phyloP scores from a whole-genome alignment of 139 green algal species.

The Chlorella sp. region DNA sequence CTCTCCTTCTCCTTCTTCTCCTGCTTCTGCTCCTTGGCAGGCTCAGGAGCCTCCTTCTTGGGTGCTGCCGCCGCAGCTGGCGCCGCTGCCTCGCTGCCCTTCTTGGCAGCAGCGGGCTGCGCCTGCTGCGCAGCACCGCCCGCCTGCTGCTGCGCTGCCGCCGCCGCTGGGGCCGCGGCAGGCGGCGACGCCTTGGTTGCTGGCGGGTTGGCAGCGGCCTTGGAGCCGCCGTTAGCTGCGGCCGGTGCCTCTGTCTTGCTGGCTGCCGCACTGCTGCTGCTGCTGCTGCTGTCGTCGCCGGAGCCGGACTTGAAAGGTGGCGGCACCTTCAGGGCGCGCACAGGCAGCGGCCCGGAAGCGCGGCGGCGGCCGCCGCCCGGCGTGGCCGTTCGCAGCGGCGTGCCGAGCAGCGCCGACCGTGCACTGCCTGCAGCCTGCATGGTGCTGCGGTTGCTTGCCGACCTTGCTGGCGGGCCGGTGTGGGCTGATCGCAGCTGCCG shows the following conservation, averaged over 20 bases:
- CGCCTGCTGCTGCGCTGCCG: background rate
- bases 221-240: background rate
- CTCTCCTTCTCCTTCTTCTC: too few species aligned
- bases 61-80: background rate
- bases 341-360: background rate
- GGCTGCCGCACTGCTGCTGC: background rate
- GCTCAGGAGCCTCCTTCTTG: background rate
- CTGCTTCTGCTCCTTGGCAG: too few species aligned
- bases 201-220: background rate
- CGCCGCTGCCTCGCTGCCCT: background rate
- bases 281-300: background rate
- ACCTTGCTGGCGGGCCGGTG: too few species aligned
- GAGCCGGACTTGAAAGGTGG: constrained; percentile 9
- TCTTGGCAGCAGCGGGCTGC: background rate
- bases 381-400: background rate
- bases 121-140: too few species aligned
- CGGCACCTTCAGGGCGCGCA: constrained; percentile 9
- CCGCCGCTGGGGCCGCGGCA: background rate
- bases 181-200: background rate
- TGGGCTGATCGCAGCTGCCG: too few species aligned
- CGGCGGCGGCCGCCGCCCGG: background rate
- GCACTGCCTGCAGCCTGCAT: constrained; percentile 6
- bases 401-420: constrained; percentile 16
- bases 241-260: background rate
- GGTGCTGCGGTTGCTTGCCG: too few species aligned